Percentiles rank a stretch among this genome's conserved stretches.
phyloP scores from a whole-genome alignment of 768 basidiomycete species.

The Pleurotus djamor region DNA sequence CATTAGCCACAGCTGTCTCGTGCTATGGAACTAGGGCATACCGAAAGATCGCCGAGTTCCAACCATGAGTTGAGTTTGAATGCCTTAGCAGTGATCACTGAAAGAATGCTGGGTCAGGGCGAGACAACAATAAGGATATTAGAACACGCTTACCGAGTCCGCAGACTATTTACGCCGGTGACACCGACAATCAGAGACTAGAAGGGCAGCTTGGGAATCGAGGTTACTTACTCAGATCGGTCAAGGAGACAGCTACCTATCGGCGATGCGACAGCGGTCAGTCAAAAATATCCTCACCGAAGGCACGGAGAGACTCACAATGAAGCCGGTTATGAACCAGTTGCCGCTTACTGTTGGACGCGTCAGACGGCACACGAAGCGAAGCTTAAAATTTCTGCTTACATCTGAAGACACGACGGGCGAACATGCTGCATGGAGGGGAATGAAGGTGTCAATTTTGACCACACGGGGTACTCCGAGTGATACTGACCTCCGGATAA shows the following conservation, averaged over 20 bases:
- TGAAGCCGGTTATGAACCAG: slow-evolving; percentile 34
- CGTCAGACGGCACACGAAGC: background rate
- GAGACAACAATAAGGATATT: background rate
- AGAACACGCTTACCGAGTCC: slow-evolving; percentile 29
- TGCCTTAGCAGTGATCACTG: slow-evolving; percentile 55
- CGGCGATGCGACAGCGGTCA: slow-evolving; percentile 21
- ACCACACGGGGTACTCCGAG: background rate
- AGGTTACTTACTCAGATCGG: slow-evolving; percentile 41
- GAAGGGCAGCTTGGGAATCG: background rate
- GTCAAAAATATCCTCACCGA: background rate
- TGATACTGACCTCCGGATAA: slow-evolving; percentile 35
- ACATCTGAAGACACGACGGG: slow-evolving; percentile 48
- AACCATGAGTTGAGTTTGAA: slow-evolving; percentile 34
- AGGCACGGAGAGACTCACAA: slow-evolving; percentile 36
- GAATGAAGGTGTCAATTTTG: background rate
- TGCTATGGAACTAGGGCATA: slow-evolving; percentile 15
- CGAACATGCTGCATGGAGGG: slow-evolving; percentile 39
- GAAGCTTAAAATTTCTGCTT: slow-evolving; percentile 17
- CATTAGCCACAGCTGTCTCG: background rate
- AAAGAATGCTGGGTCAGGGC: slow-evolving; percentile 3
- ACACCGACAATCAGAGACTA: slow-evolving; percentile 1
- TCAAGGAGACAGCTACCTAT: slow-evolving; percentile 33
- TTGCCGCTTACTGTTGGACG: slow-evolving; percentile 45
- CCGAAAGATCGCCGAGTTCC: slow-evolving; percentile 35
- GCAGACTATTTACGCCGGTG: slow-evolving; percentile 22